A percentile compares a stretch with the other conserved stretches of the same genome.
Conservation (phyloP, 2,329 filamentous ascomycete species). For the Cladobotryum mycophilum region DNA sequence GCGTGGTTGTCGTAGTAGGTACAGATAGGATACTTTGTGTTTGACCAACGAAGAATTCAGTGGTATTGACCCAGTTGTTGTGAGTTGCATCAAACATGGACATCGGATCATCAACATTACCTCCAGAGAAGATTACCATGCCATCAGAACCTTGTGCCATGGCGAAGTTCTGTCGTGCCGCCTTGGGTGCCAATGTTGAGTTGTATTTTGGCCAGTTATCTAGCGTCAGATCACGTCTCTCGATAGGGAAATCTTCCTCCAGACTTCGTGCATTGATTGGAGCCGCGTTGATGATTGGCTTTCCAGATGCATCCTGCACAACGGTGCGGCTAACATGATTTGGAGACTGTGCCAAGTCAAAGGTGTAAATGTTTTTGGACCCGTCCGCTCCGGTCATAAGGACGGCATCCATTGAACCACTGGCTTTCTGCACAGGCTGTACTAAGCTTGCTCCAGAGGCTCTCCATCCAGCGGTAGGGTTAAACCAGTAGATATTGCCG, state of each 20-base stretch:
- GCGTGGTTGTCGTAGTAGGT: constrained; percentile 17
- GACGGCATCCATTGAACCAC: constrained; percentile 51
- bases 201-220: constrained; percentile 75
- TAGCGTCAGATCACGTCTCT: constrained; percentile 45
- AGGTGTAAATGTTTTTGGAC: constrained; percentile 72
- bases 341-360: constrained; percentile 67
- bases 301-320: constrained; percentile 56
- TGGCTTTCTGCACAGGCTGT: constrained; percentile 52
- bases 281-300: constrained; percentile 40
- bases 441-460: constrained; percentile 60
- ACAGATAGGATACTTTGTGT: constrained; percentile 24
- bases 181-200: constrained; percentile 58
- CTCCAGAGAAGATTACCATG: constrained; percentile 72
- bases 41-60: constrained; percentile 50
- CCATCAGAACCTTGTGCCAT: constrained; percentile 62
- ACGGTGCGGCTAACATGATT: constrained; percentile 68
- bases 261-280: constrained; percentile 29
- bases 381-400: constrained; percentile 67
- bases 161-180: constrained; percentile 61
- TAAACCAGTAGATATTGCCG: constrained; percentile 67
- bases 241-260: constrained; percentile 19
- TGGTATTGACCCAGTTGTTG: constrained; percentile 75
- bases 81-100: constrained; percentile 69
- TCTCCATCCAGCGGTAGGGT: constrained; percentile 55
- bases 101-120: constrained; percentile 59